Conservation (phyloP, 371 early-diverging fungal species). For the Mortierella sp. region DNA sequence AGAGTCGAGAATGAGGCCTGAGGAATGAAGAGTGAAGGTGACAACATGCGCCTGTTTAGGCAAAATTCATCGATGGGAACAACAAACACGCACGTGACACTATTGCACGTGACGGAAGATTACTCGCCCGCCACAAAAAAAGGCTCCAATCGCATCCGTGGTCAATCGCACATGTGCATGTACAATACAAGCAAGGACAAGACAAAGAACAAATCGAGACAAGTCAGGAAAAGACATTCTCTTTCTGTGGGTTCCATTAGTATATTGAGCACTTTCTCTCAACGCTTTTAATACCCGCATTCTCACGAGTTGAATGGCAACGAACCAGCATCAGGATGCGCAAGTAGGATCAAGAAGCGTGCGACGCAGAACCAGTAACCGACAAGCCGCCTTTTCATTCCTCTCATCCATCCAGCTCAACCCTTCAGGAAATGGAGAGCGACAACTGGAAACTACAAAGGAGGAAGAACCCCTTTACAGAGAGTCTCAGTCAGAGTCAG, state of each 20-base stretch:
- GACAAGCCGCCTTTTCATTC: constrained; percentile 48
- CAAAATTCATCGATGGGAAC: too few relatives aligned
- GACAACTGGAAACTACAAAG: not conserved
- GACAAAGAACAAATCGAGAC: too few relatives aligned
- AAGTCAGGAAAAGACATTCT: too few relatives aligned
- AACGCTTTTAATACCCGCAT: not conserved
- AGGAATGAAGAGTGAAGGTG: not conserved
- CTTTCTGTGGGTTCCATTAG: too few relatives aligned
- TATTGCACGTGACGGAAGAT: too few relatives aligned
- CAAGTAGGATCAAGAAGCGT: not conserved
- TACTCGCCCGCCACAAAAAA: too few relatives aligned
- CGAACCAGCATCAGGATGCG: not conserved
- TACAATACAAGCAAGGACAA: too few relatives aligned
- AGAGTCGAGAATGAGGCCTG: not conserved
- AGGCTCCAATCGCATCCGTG: too few relatives aligned
- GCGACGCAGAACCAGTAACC: constrained; percentile 29
- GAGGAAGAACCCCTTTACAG: not conserved
- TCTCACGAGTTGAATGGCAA: not conserved
- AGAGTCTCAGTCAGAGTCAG: not conserved
- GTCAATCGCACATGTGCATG: too few relatives aligned
- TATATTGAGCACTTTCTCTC: too few relatives aligned
- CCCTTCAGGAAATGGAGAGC: constrained; percentile 1
- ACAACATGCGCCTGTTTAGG: too few relatives aligned
- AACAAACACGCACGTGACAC: too few relatives aligned
- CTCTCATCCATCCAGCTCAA: constrained; percentile 44